Base-by-base conservation (phyloP, 306 rosid genomes). In the Dalbergia cochinchinensis region DNA sequence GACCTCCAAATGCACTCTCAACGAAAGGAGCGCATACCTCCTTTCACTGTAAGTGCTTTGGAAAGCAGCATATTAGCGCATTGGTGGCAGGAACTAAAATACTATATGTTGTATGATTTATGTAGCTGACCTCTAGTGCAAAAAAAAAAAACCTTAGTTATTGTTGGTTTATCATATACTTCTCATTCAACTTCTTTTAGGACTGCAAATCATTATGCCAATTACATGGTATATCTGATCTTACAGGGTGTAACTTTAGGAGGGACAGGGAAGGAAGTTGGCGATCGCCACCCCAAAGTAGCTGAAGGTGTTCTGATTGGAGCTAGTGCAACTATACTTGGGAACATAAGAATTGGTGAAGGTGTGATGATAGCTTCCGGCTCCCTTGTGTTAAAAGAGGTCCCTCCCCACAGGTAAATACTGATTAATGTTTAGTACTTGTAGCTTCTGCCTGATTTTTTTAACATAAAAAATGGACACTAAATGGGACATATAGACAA, bases 361-460 rank as follows among this genome's bases (percentile, higher is more conserved):
- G 95, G 89, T 65, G 92, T 91, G 14, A 84, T 90, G 94, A 77
- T 90, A 74, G 96, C 92, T 78, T 90, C 96, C 53, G 89, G 92
- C 47, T 92, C 95, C 65, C 88, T 92, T 55, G 93, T 92, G 83
- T 83, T 92, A 45, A 86, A 90, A 83, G 87, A 87, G 12, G 82
- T 87, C 65, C 85, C 97, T 80, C 86, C 93, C 14, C 95, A 65
- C 71, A 87, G 95, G 95, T 92, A 68, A 70, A 16, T n/a, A 67
- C 8, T 45, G 6, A 55, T 73, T 5, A 34, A 41, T 51, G 54
- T 63, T 71, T 50, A 44, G 47, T 64, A 53, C 60, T 26, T 73
- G 74, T 60, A 7, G 39, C 66, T 71, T 62, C 20, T 61, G 7
- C 20, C 73, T 57, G 11, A 15, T 37, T 37, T 37, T 4, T 37